These are phyloP conservation scores for Saturnispora diversa DNA, from an alignment of 805 yeast genomes.

Conservation along the genomic window DNA sequence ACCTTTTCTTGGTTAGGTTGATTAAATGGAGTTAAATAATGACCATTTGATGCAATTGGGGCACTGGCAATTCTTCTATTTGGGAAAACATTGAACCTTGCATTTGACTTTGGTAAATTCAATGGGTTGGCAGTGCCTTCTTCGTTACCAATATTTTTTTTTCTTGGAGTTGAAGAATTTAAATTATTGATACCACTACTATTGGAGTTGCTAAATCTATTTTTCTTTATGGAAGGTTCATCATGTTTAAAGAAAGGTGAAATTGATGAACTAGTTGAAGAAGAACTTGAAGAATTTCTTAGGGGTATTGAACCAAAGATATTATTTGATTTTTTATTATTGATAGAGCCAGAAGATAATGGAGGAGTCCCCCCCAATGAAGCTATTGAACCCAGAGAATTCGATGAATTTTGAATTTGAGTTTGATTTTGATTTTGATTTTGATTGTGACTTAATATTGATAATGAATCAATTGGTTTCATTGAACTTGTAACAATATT, in stretches of 20 bases:
- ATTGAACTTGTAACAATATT: conserved; percentile 4
- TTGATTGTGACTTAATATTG: no score
- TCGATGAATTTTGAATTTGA: background rate
- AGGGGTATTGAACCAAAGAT: conserved; percentile 8
- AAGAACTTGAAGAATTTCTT: conserved; percentile 5
- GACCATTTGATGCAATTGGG: conserved; percentile 6
- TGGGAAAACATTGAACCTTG: background rate
- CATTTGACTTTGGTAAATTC: conserved; percentile 8
- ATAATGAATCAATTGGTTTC: conserved; percentile 5
- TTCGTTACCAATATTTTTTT: conserved; percentile 8
- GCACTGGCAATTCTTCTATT: conserved; percentile 6
- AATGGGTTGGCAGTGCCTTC: conserved; percentile 12
- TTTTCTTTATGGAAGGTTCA: conserved; percentile 3
- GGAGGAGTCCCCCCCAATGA: no score
- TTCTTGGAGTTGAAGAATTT: conserved; percentile 3
- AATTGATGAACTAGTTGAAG: conserved; percentile 1
- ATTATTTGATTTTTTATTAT: conserved; percentile 3
- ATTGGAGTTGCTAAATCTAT: no score
- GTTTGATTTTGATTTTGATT: background rate
- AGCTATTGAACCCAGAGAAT: no score
- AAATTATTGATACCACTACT: background rate
- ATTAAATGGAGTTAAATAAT: conserved; percentile 6
- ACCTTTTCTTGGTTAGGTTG: background rate
- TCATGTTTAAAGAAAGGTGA: conserved; percentile 7
- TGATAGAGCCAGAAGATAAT: background rate